Evolutionary conservation across 768 basidiomycete species (phyloP).

Genomic region (Naganishia onofrii): DNA sequence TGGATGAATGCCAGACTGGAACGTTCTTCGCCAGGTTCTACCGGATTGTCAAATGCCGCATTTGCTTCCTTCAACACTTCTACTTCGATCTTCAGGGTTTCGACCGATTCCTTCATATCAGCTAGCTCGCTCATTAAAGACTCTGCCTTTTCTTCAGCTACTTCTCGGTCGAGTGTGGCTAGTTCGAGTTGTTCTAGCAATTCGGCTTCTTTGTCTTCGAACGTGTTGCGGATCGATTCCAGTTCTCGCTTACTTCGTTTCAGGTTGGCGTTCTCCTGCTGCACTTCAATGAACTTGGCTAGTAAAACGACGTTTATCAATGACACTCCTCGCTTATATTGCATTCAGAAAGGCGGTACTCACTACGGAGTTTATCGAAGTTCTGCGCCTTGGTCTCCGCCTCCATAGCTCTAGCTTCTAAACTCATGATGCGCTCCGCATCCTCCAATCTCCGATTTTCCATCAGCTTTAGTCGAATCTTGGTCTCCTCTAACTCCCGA

Average conservation of each 20-base stretch:
- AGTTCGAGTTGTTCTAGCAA: constrained; percentile 88
- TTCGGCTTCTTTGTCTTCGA: constrained; percentile 72
- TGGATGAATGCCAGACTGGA: constrained; percentile 64
- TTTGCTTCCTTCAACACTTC: constrained; percentile 66
- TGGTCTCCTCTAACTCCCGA: constrained; percentile 64
- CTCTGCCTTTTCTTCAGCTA: constrained; percentile 90
- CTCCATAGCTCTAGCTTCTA: constrained; percentile 79
- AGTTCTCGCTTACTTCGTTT: constrained; percentile 73
- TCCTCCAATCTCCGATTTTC: constrained; percentile 87
- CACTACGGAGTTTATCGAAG: constrained; percentile 76
- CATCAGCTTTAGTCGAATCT: constrained; percentile 75
- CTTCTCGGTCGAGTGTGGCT: constrained; percentile 90
- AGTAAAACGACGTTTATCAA: neutral
- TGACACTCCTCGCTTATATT: neutral
- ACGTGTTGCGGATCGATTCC: constrained; percentile 66
- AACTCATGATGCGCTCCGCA: constrained; percentile 72
- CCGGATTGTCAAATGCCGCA: constrained; percentile 52
- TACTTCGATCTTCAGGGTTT: constrained; percentile 77
- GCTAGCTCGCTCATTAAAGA: constrained; percentile 72
- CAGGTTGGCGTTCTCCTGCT: constrained; percentile 72
- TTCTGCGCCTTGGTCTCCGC: constrained; percentile 78
- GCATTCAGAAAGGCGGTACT: constrained; percentile 14
- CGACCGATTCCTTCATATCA: constrained; percentile 71
- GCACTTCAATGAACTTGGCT: constrained; percentile 76
- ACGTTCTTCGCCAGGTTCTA: constrained; percentile 53